Base-by-base conservation (phyloP, 2,329 filamentous ascomycete species). In the Shiraia sp. region DNA sequence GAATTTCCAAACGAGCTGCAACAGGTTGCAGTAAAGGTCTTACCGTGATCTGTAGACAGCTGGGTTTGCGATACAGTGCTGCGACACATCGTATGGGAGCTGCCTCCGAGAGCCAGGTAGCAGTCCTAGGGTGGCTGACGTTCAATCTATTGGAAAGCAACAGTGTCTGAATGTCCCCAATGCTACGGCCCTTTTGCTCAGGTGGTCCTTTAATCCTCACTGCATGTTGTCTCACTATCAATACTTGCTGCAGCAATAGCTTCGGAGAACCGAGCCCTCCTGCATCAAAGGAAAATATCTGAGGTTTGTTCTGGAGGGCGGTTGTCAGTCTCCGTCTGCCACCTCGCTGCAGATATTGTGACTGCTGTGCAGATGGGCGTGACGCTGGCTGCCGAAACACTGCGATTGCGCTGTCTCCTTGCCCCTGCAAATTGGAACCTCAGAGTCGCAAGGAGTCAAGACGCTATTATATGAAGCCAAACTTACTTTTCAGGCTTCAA, bases 161-260 rank as follows among this genome's bases (percentile, higher is more conserved):
- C n/a, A n/a, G n/a, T n/a, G n/a, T n/a, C n/a, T n/a, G n/a, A 28
- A 8, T 26, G 29, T 13, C 27, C n/a, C 22, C 32, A 12, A 14
- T 12, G 12, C 14, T 34, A 22, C 32, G 13, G 15, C 16, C 14
- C n/a, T 8, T 34, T 34, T 13, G 16, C 5, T 10, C 16, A n/a
- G 3, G 32, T 31, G 29, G 29, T 16, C 17, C 17, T 10, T 31
- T 13, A 14, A n/a, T 31, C 13, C 13, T 4, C 29, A 31, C 12
- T 16, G 14, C 29, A 16, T 15, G 12, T 19, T 47, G 43, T 49
- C 48, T 40, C 40, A 45, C 40, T 51, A 39, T 38, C 49, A 54
- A 53, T 53, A 42, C 40, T 45, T 33, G 44, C 35, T 48, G 49
- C 42, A 53, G 47, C 48, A 51, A 52, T 58, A 56, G 53, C 52